Conservation (phyloP, 1,284 basidiomycete genomes). For the Cryptococcus sp. region DNA sequence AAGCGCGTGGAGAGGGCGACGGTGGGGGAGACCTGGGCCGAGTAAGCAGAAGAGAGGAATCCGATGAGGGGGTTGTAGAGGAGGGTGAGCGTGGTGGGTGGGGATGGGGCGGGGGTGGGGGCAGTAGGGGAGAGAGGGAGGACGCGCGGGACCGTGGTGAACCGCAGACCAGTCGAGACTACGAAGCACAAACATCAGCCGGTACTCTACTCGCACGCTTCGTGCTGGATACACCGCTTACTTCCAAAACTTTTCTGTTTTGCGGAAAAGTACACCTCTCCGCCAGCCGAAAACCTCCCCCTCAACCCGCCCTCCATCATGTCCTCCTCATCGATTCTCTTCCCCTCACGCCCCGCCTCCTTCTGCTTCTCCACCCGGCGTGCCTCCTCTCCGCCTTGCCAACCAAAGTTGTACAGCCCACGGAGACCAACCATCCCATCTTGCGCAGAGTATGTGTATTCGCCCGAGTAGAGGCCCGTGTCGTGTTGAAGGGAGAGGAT, state of each 20-base stretch:
- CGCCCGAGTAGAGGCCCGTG: conserved; percentile 85
- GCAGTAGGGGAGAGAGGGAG: conserved; percentile 41
- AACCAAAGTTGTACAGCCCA: conserved; percentile 89
- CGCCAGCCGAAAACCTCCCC: conserved; percentile 85
- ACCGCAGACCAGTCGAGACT: conserved; percentile 92
- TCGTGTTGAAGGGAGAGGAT: conserved; percentile 89
- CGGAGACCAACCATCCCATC: conserved; percentile 88
- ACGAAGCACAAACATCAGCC: not conserved
- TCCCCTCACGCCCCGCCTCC: conserved; percentile 39
- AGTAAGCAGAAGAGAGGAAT: conserved; percentile 86
- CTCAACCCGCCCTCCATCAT: conserved; percentile 82
- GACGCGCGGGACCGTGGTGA: conserved; percentile 69
- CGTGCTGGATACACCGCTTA: conserved; percentile 50
- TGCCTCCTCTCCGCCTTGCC: conserved; percentile 42
- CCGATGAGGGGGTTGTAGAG: conserved; percentile 96
- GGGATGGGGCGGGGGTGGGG: conserved; percentile 59
- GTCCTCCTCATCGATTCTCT: conserved; percentile 83
- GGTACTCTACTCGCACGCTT: too few relatives aligned
- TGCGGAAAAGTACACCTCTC: conserved; percentile 89
- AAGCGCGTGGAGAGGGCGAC: conserved; percentile 87
- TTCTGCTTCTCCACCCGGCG: conserved; percentile 32
- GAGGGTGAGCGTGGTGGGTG: conserved; percentile 90
- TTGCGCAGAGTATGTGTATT: conserved; percentile 91
- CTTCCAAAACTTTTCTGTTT: conserved; percentile 90
- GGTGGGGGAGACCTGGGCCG: conserved; percentile 78